phyloP scores from a whole-genome alignment of 2,329 filamentous ascomycete genomes.

The Cercospora sp. region DNA sequence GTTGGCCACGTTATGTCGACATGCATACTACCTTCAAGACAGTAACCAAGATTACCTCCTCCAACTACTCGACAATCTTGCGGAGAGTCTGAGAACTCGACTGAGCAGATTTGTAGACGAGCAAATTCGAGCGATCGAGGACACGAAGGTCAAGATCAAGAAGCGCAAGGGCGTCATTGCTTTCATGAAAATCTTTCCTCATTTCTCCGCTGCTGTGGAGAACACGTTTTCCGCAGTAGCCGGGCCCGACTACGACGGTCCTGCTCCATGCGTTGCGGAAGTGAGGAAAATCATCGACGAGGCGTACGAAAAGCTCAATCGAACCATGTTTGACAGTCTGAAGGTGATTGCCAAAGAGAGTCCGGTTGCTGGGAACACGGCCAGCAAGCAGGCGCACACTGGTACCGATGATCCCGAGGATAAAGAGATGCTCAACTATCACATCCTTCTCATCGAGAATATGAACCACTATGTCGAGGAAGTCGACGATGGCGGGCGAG shows the following conservation, averaged over 20 bases:
- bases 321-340: slow-evolving; percentile 94
- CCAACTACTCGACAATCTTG: slow-evolving; percentile 72
- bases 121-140: slow-evolving; percentile 92
- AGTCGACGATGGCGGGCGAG: slow-evolving; percentile 64
- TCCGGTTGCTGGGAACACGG: slow-evolving; percentile 54
- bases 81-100: slow-evolving; percentile 66
- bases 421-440: slow-evolving; percentile 95
- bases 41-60: slow-evolving; percentile 92
- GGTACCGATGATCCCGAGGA: slow-evolving; percentile 71
- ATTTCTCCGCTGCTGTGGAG: slow-evolving; percentile 79
- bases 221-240: slow-evolving; percentile 66
- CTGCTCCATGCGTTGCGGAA: slow-evolving; percentile 52
- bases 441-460: slow-evolving; percentile 96
- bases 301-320: slow-evolving; percentile 85
- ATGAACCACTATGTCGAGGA: slow-evolving; percentile 98
- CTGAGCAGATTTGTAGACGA: slow-evolving; percentile 92
- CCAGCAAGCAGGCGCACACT: slow-evolving; percentile 45
- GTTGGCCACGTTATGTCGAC: slow-evolving; percentile 75
- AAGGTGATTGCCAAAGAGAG: slow-evolving; percentile 85
- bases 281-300: slow-evolving; percentile 78
- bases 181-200: slow-evolving; percentile 90
- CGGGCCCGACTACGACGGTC: slow-evolving; percentile 49
- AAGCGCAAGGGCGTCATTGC: slow-evolving; percentile 95
- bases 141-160: slow-evolving; percentile 98
- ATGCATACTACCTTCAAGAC: slow-evolving; percentile 75